These are phyloP conservation scores for Aspergillus sclerotialis DNA, from an alignment of 2,329 filamentous ascomycete species.

Conservation along the genomic window DNA sequence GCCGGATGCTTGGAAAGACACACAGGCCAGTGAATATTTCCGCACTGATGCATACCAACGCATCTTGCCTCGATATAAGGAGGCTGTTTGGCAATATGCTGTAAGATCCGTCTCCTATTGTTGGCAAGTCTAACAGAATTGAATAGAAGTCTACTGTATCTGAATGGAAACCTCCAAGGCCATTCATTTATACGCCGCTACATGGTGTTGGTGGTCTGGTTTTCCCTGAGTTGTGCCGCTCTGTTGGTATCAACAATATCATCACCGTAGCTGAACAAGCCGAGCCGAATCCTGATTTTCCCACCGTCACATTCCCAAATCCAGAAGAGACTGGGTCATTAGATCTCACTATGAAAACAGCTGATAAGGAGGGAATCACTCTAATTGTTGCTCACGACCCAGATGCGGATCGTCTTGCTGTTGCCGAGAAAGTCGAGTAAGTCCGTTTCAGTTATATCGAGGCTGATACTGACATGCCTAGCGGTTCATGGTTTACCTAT, in stretches of 20 bases:
- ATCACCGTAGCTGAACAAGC: slow-evolving; percentile 40
- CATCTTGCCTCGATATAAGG: slow-evolving; percentile 22
- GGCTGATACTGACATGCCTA: not conserved
- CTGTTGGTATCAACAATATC: slow-evolving; percentile 27
- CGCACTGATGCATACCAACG: slow-evolving; percentile 20
- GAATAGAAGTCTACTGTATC: slow-evolving; percentile 26
- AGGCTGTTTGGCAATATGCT: slow-evolving; percentile 23
- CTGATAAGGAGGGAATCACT: slow-evolving; percentile 41
- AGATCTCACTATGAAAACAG: slow-evolving; percentile 51
- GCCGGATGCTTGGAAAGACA: slow-evolving; percentile 35
- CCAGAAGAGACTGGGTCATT: slow-evolving; percentile 59
- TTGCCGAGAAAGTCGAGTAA: slow-evolving; percentile 49
- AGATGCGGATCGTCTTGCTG: slow-evolving; percentile 58
- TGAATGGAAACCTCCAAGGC: slow-evolving; percentile 18
- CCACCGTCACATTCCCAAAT: slow-evolving; percentile 59
- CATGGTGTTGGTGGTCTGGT: slow-evolving; percentile 33
- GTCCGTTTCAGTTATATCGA: slow-evolving; percentile 6
- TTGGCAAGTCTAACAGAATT: slow-evolving; percentile 8
- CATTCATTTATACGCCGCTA: slow-evolving; percentile 38
- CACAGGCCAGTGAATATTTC: slow-evolving; percentile 37
- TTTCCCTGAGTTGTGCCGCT: slow-evolving; percentile 26
- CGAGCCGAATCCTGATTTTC: slow-evolving; percentile 56
- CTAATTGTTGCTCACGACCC: slow-evolving; percentile 59
- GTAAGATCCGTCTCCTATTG: slow-evolving; percentile 13
- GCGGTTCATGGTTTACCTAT: slow-evolving; percentile 52